A percentile compares a stretch with the other conserved stretches of the same genome.
phyloP scores from a whole-genome alignment of 345 rosid genomes.

The Turritis glabra region DNA sequence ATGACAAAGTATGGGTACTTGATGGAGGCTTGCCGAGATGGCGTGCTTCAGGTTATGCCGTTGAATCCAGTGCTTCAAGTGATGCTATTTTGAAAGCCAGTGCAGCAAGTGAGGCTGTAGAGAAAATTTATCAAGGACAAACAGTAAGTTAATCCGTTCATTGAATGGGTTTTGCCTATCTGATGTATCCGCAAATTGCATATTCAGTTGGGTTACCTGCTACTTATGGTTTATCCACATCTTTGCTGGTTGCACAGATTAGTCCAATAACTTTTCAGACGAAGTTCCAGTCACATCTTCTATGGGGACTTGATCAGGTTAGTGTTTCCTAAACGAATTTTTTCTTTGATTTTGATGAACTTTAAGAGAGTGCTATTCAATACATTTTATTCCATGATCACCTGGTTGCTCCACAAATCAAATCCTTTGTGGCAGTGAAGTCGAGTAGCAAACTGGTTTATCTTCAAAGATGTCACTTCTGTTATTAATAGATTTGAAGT shows the following conservation, averaged over 20 bases:
- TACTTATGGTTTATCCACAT: background rate
- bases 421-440: slow-evolving; percentile 4
- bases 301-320: slow-evolving; percentile 95
- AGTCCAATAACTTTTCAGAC: slow-evolving; percentile 81
- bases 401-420: background rate
- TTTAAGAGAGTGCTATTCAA: background rate
- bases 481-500: background rate
- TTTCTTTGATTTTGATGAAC: background rate
- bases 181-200: slow-evolving; percentile 9
- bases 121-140: slow-evolving; percentile 88
- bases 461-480: background rate
- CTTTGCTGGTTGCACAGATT: slow-evolving; percentile 50
- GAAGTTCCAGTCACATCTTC: slow-evolving; percentile 84
- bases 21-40: slow-evolving; percentile 98
- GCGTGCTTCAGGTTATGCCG: slow-evolving; percentile 97
- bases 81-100: slow-evolving; percentile 91
- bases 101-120: slow-evolving; percentile 95
- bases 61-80: slow-evolving; percentile 95
- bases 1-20: slow-evolving; percentile 87
- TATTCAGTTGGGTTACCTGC: background rate
- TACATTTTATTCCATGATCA: slow-evolving; percentile 4
- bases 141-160: slow-evolving; percentile 49
- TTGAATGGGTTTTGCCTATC: background rate
- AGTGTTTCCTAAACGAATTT: background rate
- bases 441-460: background rate